Percentiles rank a stretch among this genome's conserved stretches.
Conservation (phyloP, 2,329 filamentous ascomycete species). For the Aspergillus fumigatus region DNA sequence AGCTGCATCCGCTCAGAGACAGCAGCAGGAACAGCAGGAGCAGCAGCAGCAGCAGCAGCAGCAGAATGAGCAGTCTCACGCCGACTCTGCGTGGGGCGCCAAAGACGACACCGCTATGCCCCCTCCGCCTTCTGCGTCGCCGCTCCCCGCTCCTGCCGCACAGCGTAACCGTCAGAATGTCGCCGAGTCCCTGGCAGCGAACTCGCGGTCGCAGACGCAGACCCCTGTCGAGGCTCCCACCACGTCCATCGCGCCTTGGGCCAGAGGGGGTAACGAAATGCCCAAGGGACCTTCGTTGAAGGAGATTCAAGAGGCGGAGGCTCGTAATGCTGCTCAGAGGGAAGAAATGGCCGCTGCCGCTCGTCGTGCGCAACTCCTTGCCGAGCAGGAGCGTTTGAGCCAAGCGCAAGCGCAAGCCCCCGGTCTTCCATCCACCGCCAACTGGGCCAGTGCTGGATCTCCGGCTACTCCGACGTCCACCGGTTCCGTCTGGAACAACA, state of each 20-base stretch:
- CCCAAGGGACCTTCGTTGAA: constrained; percentile 87
- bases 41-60: constrained; percentile 23
- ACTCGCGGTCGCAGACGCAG: constrained; percentile 68
- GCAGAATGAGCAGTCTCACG: constrained; percentile 34
- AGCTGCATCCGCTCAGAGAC: constrained; percentile 48
- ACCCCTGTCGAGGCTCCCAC: constrained; percentile 64
- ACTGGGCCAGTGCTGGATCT: constrained; percentile 74
- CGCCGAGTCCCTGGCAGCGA: constrained; percentile 64
- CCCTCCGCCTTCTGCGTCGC: constrained; percentile 69
- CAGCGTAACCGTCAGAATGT: constrained; percentile 80
- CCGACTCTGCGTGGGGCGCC: constrained; percentile 53
- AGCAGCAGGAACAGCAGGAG: constrained; percentile 25
- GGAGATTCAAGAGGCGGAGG: constrained; percentile 95
- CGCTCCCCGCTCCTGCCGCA: constrained; percentile 81
- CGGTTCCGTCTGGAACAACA: constrained; percentile 51
- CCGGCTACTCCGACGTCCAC: constrained; percentile 58
- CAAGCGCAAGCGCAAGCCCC: constrained; percentile 64
- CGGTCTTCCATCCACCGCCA: constrained; percentile 80
- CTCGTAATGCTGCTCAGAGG: constrained; percentile 82
- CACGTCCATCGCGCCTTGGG: constrained; percentile 90
- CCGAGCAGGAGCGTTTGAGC: constrained; percentile 72
- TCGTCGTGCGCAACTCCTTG: constrained; percentile 61
- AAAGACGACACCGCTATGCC: constrained; percentile 64
- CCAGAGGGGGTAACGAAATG: constrained; percentile 69
- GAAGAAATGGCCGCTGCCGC: constrained; percentile 76